Conservation (phyloP, 805 yeast genomes). For the Wickerhamomyces chaumierensis region DNA sequence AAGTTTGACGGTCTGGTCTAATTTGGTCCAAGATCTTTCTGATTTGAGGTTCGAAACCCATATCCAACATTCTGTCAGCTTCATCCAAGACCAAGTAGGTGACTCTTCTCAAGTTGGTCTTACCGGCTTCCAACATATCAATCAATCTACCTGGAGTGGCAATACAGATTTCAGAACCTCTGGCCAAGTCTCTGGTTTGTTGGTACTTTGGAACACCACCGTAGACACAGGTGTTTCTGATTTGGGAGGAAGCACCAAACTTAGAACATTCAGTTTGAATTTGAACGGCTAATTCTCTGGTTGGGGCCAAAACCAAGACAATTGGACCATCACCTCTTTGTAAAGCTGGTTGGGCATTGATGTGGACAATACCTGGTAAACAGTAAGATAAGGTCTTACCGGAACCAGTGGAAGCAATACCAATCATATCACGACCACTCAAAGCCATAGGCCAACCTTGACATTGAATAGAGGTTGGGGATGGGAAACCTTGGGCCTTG, state of each 20-base stretch:
- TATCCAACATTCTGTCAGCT: constrained; percentile 99
- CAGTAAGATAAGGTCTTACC: constrained; percentile 97
- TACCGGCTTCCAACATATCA: constrained; percentile 92
- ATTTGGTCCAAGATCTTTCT: constrained; percentile 96
- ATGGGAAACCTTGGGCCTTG: constrained; percentile 82
- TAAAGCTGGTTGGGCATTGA: constrained; percentile 93
- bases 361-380: constrained; percentile 93
- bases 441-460: constrained; percentile 99
- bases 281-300: constrained; percentile 98
- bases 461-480: constrained; percentile 94
- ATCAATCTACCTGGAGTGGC: constrained; percentile 99
- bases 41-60: constrained; percentile 99
- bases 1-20: constrained; percentile 98
- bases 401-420: constrained; percentile 98
- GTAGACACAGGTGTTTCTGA: constrained; percentile 93
- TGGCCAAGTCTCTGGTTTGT: constrained; percentile 89
- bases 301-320: constrained; percentile 91
- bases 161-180: constrained; percentile 92
- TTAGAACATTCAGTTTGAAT: constrained; percentile 93
- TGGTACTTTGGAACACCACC: constrained; percentile 99
- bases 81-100: constrained; percentile 96
- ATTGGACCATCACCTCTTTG: constrained; percentile 96
- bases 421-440: constrained; percentile 97
- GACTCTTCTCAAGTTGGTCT: constrained; percentile 91
- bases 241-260: constrained; percentile 84